Evolutionary conservation across 345 rosid genomes (phyloP).

Genomic region (Gynandropsis gynandra): DNA sequence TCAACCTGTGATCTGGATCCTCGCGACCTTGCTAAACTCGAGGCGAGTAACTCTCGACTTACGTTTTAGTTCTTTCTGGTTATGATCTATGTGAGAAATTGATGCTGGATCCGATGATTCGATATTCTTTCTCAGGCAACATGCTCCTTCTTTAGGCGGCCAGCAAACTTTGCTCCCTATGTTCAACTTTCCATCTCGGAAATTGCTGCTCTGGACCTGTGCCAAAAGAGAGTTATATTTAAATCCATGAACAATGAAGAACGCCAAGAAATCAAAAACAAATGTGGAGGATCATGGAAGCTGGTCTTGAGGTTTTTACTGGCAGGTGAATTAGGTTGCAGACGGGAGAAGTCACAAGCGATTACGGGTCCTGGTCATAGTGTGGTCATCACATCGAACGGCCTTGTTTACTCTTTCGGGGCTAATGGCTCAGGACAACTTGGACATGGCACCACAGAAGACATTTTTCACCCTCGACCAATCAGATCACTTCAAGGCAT

Average conservation of each 20-base stretch:
- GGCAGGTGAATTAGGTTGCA: conserved; percentile 76
- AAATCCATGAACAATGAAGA: conserved; percentile 66
- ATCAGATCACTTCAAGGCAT: conserved; percentile 91
- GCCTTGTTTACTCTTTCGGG: conserved; percentile 81
- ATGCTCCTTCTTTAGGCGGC: conserved; percentile 91
- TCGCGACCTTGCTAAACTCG: conserved; percentile 27
- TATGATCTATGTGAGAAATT: too few species aligned
- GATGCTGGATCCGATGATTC: conserved; percentile 34
- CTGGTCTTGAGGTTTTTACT: conserved; percentile 72
- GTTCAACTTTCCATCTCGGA: conserved; percentile 69
- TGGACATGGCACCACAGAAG: conserved; percentile 78
- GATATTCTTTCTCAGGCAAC: conserved; percentile 64
- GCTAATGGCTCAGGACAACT: conserved; percentile 82
- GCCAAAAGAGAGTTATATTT: conserved; percentile 72
- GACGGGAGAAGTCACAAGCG: conserved; percentile 93
- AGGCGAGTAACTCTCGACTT: conserved; percentile 9
- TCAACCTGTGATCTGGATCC: conserved; percentile 23
- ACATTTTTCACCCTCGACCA: conserved; percentile 73
- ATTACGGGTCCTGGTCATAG: conserved; percentile 97
- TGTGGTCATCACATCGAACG: conserved; percentile 69
- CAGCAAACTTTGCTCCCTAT: conserved; percentile 82
- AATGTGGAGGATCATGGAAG: conserved; percentile 95
- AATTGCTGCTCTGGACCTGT: conserved; percentile 95
- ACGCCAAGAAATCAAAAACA: conserved; percentile 54
- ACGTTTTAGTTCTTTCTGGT: neutral